Evolutionary conservation across 1,284 basidiomycete species (phyloP), one percentile per base, ranked within the genome.

Genomic region (Ustilago vetiveriae): DNA sequence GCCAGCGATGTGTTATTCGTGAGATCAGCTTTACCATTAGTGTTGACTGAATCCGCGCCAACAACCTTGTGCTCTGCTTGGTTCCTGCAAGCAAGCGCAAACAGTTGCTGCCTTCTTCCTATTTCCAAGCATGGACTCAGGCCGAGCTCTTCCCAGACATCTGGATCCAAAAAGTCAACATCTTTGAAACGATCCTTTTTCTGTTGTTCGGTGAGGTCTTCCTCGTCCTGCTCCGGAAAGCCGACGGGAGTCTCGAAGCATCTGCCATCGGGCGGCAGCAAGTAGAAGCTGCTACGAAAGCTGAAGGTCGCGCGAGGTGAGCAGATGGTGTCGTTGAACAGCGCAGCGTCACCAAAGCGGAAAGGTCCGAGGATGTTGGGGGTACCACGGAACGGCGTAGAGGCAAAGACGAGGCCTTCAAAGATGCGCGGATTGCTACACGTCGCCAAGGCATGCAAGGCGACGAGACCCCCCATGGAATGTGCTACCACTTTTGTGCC

Each of bases 381-480:
- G 19, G 80, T 82, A 0, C 82, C 82, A 24, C 58, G 21, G 26
- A 80, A 82, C 2, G 82, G 81, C 5, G 78, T 73, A 6, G 76
- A 78, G 3, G 77, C 81, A 17, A 82, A 82, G 10, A 82, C 56
- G 40, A 82, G 48, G 2, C 74, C 73, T 21, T 75, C 70, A 36
- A 83, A 78, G 37, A 82, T 60, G 8, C 75, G 66, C 5, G 82
- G 82, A 38, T 82, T 75, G 0, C 16, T 24, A 0, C 74, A 72
- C 9, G 42, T 57, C 1, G 78, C 67, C 4, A 83, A 54, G 0
- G 82, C 82, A 35, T 82, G 80, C 2, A 83, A 68, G 0, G 75
- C 66, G 6, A 83, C 79, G 0, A 83, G 58, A 0, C 82, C 82
- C 19, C 82, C 82, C 82, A 83, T 83, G 3, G 77, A 79, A 43